Evolutionary conservation across 768 basidiomycete species (phyloP), one percentile per base, ranked within the genome.

Genomic region (Mycena filopes): DNA sequence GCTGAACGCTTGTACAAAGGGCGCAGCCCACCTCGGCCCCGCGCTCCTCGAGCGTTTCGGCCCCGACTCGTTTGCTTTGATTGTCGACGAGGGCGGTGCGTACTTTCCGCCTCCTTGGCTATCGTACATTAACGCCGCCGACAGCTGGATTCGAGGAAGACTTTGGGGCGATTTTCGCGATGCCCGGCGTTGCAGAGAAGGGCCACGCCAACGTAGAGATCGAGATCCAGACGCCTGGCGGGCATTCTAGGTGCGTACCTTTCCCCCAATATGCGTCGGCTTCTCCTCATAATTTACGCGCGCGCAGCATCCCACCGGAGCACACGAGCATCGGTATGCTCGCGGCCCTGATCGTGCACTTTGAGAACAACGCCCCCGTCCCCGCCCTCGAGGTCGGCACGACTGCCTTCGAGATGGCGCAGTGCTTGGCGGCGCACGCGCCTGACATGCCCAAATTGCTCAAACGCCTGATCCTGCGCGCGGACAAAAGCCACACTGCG

Each of bases 221-320:
- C 16, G 78, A 82, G 36, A 81, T 71, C 15, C 67, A 75, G 33
- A 77, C 84, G 0, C 77, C 83, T 0, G 89, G 90, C 6, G 89
- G 90, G 0, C 90, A 90, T 70, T 89, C 88, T 1, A 86, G 84
- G 69, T 74, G 87, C 2, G 88, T 88, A 13, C 86, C 84, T 25
- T 55, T 72, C 9, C 2, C 2, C 10, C 53, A n/a, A n/a, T 20
- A 15, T 33, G 1, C 31, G 87, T 89, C 60, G 89, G 87, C 3
- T 85, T 79, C n/a, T n/a, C n/a, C 40, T 7, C 7, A 23, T 38
- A 5, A 3, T 41, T n/a, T 26, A 42, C n/a, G 8, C 36, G 13
- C 50, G 26, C n/a, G 15, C 40, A 60, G 59, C 38, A 47, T 66
- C 10, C 59, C 65, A 21, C 73, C 65, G 26, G 59, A 42, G 12